These are phyloP conservation scores for Arxiozyma slooffiae DNA, from an alignment of 1,139 yeast species.

Conservation along the genomic window DNA sequence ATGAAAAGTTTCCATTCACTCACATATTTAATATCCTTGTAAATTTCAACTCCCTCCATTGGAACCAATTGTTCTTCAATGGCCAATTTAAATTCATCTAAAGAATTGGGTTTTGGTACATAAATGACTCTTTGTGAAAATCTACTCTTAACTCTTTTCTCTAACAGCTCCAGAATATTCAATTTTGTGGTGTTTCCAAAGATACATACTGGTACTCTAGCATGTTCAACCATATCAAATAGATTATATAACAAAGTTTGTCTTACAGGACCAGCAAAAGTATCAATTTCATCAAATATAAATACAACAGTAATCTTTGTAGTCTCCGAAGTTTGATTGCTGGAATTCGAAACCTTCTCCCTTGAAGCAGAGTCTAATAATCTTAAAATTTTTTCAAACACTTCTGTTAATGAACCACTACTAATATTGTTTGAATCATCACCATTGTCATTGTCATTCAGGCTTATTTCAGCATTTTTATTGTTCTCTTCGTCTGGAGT, in stretches of 20 bases:
- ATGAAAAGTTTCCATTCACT: conserved; percentile 45
- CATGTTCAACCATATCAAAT: conserved; percentile 72
- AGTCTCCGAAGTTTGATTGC: conserved; percentile 1
- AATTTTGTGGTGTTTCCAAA: conserved; percentile 71
- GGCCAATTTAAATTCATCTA: conserved; percentile 36
- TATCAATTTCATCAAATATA: conserved; percentile 76
- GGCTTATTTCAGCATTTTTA: conserved; percentile 7
- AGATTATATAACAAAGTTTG: conserved; percentile 81
- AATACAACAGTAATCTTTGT: conserved; percentile 54
- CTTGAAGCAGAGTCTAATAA: conserved; percentile 35
- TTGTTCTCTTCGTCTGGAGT: not conserved
- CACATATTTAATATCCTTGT: conserved; percentile 10
- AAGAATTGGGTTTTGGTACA: conserved; percentile 41
- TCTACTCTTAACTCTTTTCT: conserved; percentile 83
- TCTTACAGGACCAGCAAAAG: conserved; percentile 58
- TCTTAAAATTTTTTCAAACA: conserved; percentile 41
- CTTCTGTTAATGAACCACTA: conserved; percentile 42
- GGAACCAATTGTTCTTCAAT: conserved; percentile 30
- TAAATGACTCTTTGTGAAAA: conserved; percentile 71
- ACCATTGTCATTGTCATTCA: not conserved
- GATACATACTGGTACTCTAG: conserved; percentile 68
- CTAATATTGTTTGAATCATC: conserved; percentile 32
- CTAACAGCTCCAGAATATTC: conserved; percentile 69
- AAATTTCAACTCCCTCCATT: conserved; percentile 20
- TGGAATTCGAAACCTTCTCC: conserved; percentile 11